phyloP scores from a whole-genome alignment of 1,284 basidiomycete species.

The Inonotus hispidus region DNA sequence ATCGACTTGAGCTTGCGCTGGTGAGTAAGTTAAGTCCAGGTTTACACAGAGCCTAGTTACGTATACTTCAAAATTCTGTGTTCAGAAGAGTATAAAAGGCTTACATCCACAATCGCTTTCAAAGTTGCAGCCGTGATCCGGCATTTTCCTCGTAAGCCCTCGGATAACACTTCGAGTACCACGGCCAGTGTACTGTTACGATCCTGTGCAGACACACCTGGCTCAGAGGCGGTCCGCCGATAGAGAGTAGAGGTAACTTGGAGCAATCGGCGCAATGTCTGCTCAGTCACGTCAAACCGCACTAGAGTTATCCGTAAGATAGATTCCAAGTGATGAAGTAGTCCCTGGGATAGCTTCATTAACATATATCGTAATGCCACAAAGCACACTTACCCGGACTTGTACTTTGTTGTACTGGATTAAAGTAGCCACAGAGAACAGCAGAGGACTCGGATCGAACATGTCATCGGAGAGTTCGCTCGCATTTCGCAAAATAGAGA shows the following conservation, averaged over 20 bases:
- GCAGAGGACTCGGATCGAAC: slow-evolving; percentile 51
- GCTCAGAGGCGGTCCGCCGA: slow-evolving; percentile 27
- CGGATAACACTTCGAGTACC: slow-evolving; percentile 47
- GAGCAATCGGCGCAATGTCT: slow-evolving; percentile 45
- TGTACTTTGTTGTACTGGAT: slow-evolving; percentile 57
- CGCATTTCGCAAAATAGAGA: slow-evolving; percentile 45
- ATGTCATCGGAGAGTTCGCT: slow-evolving; percentile 43
- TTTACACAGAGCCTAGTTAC: slow-evolving; percentile 28
- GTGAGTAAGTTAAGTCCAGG: slow-evolving; percentile 24
- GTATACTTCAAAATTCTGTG: neutral
- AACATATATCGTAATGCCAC: slow-evolving; percentile 4
- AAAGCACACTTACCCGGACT: slow-evolving; percentile 40
- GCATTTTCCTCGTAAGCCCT: slow-evolving; percentile 22
- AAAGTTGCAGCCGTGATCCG: slow-evolving; percentile 21
- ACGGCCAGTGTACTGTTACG: slow-evolving; percentile 39
- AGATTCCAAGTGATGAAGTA: slow-evolving; percentile 52
- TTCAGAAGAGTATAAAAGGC: neutral
- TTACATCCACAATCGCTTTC: slow-evolving; percentile 23
- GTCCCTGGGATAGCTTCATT: slow-evolving; percentile 53
- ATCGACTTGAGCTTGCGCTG: slow-evolving; percentile 27
- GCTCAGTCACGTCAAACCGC: slow-evolving; percentile 42
- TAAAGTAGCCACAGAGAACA: slow-evolving; percentile 45
- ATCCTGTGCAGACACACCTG: slow-evolving; percentile 27
- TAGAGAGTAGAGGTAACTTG: slow-evolving; percentile 43
- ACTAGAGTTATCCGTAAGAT: slow-evolving; percentile 47